Base-by-base conservation (phyloP, 75 land plant species). In the Pinus tabuliformis region DNA sequence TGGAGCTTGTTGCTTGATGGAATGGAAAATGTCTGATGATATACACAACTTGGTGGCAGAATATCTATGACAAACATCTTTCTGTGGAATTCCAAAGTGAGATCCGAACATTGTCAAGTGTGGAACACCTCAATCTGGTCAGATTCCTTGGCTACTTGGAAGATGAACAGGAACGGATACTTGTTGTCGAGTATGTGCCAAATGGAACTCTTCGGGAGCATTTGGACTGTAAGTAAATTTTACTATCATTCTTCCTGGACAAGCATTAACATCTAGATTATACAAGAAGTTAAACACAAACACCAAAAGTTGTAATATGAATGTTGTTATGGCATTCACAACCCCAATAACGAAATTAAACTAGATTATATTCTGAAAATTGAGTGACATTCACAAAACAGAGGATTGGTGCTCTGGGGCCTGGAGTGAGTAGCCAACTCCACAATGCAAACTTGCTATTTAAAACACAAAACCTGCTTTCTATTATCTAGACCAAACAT, bases 131-230 rank as follows among this genome's bases (percentile, higher is more conserved):
- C 68, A 93, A 91, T 83, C 78, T 95, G 78, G 98, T 95, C 14
- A 91, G 73, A 76, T 86, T 94, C 17, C 73, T 83, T 78, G 98
- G 99, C 3, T 95, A 77, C 77, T 71, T 91, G 78, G 98, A 95
- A 79, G 77, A 88, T 57, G 73, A 61, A 56, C 84, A 92, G 76
- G 99, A 95, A 77, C 89, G 85, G 73, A 86, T 94, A 66, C 78
- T 97, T 61, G 89, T 97, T 73, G 89, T 88, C 13, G 99, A 97
- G 83, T 92, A 91, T 86, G 99, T 97, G 36, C 88, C 99, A 14
- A 97, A 95, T 84, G 99, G 99, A 68, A 97, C 88, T 36, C 90
- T 96, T 45, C 80, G 98, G 70, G 93, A 97, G 78, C 99, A 97
- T 83, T 89, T 97, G 37, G 98, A 95, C 75, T 73, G 98, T 93